Conservation (phyloP, 371 early-diverging fungal genomes). For the Mucor velutinosus region DNA sequence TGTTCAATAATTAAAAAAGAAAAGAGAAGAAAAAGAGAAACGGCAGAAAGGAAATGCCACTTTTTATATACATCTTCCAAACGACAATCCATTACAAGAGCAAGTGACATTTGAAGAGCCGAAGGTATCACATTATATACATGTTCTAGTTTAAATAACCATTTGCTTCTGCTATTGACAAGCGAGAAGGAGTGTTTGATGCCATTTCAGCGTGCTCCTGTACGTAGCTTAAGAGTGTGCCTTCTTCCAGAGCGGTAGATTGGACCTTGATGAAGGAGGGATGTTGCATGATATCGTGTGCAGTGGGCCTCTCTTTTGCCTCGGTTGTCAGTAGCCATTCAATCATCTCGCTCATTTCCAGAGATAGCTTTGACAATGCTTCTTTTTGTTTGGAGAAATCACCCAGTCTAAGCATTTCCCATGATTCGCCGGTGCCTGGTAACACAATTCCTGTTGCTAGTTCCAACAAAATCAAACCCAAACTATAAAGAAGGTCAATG, state of each 20-base stretch:
- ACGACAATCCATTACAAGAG: not conserved
- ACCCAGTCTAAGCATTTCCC: slow-evolving; percentile 82
- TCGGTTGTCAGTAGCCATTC: slow-evolving; percentile 66
- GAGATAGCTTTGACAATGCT: slow-evolving; percentile 15
- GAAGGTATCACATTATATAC: not conserved
- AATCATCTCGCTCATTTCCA: slow-evolving; percentile 50
- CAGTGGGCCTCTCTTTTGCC: slow-evolving; percentile 58
- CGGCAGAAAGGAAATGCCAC: not conserved
- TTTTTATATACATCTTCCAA: not conserved
- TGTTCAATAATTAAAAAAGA: not conserved
- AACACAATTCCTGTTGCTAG: slow-evolving; percentile 77
- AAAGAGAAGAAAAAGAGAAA: not conserved
- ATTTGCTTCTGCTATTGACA: slow-evolving; percentile 1
- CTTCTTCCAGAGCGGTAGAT: not conserved
- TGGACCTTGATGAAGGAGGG: slow-evolving; percentile 6
- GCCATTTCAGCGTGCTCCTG: not conserved
- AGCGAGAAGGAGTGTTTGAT: not conserved
- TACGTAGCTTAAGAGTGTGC: slow-evolving; percentile 9
- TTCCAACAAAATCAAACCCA: slow-evolving; percentile 92
- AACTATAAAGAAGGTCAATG: slow-evolving; percentile 42
- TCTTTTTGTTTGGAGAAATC: slow-evolving; percentile 62
- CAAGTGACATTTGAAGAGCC: not conserved
- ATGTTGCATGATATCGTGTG: slow-evolving; percentile 17
- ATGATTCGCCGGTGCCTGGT: slow-evolving; percentile 85
- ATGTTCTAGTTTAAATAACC: not conserved